Evolutionary conservation across 2,329 filamentous ascomycete genomes (phyloP), one percentile per base, ranked within the genome.

Genomic region (Rhynchosporium secalis): DNA sequence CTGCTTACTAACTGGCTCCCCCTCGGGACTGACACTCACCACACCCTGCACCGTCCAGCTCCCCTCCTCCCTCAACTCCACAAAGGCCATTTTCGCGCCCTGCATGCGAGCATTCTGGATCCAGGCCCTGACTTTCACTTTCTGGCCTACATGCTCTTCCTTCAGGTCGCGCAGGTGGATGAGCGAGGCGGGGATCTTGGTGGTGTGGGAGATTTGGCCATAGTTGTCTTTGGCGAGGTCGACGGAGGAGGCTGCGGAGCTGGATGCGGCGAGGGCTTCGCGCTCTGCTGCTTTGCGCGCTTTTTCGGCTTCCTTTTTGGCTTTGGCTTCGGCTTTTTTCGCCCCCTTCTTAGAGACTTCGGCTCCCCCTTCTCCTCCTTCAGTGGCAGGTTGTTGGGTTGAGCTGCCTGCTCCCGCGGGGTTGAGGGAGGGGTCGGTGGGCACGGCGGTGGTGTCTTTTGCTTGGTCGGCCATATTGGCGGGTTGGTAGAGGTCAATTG

Each of bases 61-160:
- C 63, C 83, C 80, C 76, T 91, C 83, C 76, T 92, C 84, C 66
- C 91, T 85, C 70, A 98, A 82, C 79, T 95, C 92, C 71, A 97
- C 78, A 78, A 97, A 97, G 47, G 87, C 89, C 80, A 97, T 89
- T 81, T 96, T 96, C 69, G 92, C 92, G 64, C 90, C 88, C 79
- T 98, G 94, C 70, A 89, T 87, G 68, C 94, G 86, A 38, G 90
- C 86, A 79, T 96, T 97, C 76, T 96, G 91, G 45, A 97, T 83
- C 80, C 90, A 91, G 36, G 86, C 91, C 43, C 92, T 84, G 71
- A 97, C 82, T 49, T 86, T 87, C 69, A 97, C 83, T 36, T 85
- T 84, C 78, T 90, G 86, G 71, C 86, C 89, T 49, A 87, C 77
- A 75, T 89, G 79, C 58, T 83, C 78, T 55, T 91, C 86, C 58